Conservation (phyloP, 805 yeast species). For the Saccharomyces eubayanus region DNA sequence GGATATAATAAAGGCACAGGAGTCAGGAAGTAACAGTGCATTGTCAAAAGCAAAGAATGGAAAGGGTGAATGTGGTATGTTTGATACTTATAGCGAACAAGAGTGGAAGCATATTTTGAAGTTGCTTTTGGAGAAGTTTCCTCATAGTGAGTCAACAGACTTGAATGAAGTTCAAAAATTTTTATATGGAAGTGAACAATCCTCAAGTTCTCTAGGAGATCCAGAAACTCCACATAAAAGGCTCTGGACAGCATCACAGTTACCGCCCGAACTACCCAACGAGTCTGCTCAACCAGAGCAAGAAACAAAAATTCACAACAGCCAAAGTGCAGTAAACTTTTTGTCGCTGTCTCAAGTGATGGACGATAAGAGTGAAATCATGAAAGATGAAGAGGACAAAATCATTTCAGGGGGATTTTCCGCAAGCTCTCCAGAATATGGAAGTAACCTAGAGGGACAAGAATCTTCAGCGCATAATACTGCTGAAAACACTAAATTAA, state of each 20-base stretch:
- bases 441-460: neutral
- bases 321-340: constrained; percentile 7
- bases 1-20: constrained; percentile 15
- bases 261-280: constrained; percentile 4
- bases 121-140: constrained; percentile 16
- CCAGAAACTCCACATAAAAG: constrained; percentile 3
- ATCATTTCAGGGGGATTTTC: neutral
- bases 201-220: neutral
- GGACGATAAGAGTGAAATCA: constrained; percentile 12
- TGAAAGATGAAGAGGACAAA: constrained; percentile 1
- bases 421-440: neutral
- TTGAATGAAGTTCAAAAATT: constrained; percentile 16
- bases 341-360: constrained; percentile 24
- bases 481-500: neutral
- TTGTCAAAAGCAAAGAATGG: neutral
- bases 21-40: neutral
- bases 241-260: constrained; percentile 22
- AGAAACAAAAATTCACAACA: neutral
- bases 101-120: constrained; percentile 24
- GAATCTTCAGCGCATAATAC: neutral
- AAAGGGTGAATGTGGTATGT: neutral
- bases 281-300: neutral
- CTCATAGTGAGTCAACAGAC: constrained; percentile 16
- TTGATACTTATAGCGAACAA: constrained; percentile 22
- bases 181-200: constrained; percentile 18